Conservation (phyloP, 495 filamentous ascomycete genomes). For the Penicillium silybi region DNA sequence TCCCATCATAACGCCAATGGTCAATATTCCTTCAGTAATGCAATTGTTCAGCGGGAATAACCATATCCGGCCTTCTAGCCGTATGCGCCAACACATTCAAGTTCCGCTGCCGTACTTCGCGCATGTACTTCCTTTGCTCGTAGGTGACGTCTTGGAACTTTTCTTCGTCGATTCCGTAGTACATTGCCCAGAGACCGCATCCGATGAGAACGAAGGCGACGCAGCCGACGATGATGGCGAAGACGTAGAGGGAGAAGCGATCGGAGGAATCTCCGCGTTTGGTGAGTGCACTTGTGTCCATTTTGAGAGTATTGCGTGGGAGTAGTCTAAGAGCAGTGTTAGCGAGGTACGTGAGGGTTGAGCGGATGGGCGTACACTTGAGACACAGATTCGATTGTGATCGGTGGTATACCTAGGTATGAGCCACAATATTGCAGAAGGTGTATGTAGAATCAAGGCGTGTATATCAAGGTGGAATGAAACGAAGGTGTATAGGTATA, state of each 20-base stretch:
- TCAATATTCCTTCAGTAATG: conserved; percentile 3
- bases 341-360: background rate
- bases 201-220: conserved; percentile 21
- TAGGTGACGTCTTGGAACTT: conserved; percentile 6
- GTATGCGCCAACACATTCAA: conserved; percentile 17
- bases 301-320: background rate
- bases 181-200: conserved; percentile 22
- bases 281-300: conserved; percentile 4
- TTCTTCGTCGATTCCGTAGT: conserved; percentile 13
- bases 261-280: conserved; percentile 11
- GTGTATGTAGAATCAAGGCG: too few species aligned
- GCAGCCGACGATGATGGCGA: conserved; percentile 25
- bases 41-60: conserved; percentile 17
- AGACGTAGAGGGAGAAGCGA: conserved; percentile 25
- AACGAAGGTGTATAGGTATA: background rate
- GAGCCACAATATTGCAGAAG: background rate
- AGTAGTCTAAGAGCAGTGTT: conserved; percentile 4
- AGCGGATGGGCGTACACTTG: background rate
- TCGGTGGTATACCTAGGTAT: background rate
- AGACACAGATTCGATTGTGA: background rate
- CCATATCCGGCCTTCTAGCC: conserved; percentile 23
- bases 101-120: conserved; percentile 21
- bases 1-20: background rate
- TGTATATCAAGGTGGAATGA: background rate
- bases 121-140: conserved; percentile 28